A percentile compares a stretch with the other conserved stretches of the same genome.
Evolutionary conservation across 306 rosid species (phyloP).

Genomic region (Sindora glabra): DNA sequence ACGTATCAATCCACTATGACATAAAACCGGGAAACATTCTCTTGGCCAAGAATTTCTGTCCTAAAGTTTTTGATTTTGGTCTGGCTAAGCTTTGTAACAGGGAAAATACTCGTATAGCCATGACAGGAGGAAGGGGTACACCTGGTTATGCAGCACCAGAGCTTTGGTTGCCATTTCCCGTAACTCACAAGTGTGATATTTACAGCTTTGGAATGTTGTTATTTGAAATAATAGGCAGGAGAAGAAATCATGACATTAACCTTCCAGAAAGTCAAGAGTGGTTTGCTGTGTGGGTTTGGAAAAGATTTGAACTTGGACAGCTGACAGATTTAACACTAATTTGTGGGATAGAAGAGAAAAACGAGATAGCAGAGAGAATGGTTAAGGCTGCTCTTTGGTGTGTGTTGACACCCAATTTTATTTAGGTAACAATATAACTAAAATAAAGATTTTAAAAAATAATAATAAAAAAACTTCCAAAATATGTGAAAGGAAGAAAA

Average conservation of each 20-base stretch:
- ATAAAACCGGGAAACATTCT: conserved; percentile 35
- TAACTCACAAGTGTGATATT: conserved; percentile 36
- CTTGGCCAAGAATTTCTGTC: conserved; percentile 8
- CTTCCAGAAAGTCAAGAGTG: conserved; percentile 18
- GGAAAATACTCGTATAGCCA: conserved; percentile 17
- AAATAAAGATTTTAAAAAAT: too few species aligned
- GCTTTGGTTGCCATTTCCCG: conserved; percentile 25
- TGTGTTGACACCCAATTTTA: too few species aligned
- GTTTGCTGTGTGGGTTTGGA: conserved; percentile 26
- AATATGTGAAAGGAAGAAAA: too few species aligned
- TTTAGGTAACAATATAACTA: too few species aligned
- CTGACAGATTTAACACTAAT: background rate
- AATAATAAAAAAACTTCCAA: too few species aligned
- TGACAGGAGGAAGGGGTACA: conserved; percentile 30
- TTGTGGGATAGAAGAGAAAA: conserved; percentile 20
- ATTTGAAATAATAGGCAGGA: conserved; percentile 28
- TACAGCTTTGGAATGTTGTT: conserved; percentile 36
- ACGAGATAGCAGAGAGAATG: conserved; percentile 16
- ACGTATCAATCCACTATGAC: conserved; percentile 33
- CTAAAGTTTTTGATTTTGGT: conserved; percentile 32
- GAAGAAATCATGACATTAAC: conserved; percentile 7
- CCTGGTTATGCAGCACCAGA: conserved; percentile 39
- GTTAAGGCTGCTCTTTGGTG: conserved; percentile 25
- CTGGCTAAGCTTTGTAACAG: conserved; percentile 29
- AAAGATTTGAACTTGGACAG: background rate